Percentiles rank a stretch among this genome's conserved stretches.
Conservation (phyloP, 371 early-diverging fungal species). For the Spraguea lophii region DNA sequence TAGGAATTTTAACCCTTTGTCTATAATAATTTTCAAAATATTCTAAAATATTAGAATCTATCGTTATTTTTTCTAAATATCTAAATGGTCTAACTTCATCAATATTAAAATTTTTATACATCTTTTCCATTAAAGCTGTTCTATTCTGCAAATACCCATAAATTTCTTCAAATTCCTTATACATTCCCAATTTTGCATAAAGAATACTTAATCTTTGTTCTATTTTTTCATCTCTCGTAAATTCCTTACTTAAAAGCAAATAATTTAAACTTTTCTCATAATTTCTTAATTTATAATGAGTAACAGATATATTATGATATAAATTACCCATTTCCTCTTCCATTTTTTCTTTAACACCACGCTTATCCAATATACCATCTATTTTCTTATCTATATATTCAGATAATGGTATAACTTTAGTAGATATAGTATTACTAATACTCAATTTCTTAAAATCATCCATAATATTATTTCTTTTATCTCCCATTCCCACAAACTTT, state of each 20-base stretch:
- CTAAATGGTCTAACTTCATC: no score
- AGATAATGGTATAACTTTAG: no score
- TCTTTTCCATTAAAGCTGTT: neutral
- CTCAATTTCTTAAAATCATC: no score
- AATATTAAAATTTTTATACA: neutral
- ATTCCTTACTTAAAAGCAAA: neutral
- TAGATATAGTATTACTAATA: no score
- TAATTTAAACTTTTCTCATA: neutral
- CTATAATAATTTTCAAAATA: neutral
- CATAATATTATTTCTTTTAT: no score
- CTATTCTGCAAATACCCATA: neutral
- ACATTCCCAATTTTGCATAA: neutral
- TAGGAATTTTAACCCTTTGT: neutral
- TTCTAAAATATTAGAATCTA: no score
- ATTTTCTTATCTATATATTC: no score
- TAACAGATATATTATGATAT: neutral
- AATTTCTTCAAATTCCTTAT: neutral
- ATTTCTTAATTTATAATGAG: neutral
- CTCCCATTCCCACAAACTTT: no score
- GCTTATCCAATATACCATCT: neutral
- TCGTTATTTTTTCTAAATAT: no score
- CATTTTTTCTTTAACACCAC: neutral
- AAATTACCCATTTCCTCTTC: neutral
- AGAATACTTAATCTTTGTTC: neutral
- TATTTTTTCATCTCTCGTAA: neutral